A percentile compares a stretch with the other conserved stretches of the same genome.
These are phyloP conservation scores for Pelargonium cotyledonis DNA, from an alignment of 441 rosid species.

Conservation along the genomic window DNA sequence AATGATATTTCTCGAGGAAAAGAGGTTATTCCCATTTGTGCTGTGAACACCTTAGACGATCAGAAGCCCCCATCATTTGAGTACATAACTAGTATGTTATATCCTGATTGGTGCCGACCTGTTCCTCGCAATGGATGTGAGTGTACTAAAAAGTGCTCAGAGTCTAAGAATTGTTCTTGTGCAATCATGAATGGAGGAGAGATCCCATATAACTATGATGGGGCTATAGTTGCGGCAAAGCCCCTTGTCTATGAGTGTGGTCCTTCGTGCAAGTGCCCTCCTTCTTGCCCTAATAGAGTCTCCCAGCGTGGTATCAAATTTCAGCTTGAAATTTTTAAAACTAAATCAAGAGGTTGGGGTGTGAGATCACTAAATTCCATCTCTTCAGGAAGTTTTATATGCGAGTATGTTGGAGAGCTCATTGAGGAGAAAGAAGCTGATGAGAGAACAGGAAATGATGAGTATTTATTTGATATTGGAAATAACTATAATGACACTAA, in stretches of 20 bases:
- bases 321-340: constrained; percentile 79
- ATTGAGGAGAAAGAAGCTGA: constrained; percentile 80
- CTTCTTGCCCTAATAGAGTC: constrained; percentile 70
- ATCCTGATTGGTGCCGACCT: constrained; percentile 50
- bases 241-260: constrained; percentile 78
- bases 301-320: constrained; percentile 67
- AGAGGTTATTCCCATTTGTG: constrained; percentile 63
- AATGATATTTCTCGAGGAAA: constrained; percentile 63
- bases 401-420: constrained; percentile 82
- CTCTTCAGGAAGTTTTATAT: constrained; percentile 78
- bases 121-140: constrained; percentile 50
- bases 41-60: constrained; percentile 61
- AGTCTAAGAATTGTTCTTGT: constrained; percentile 47
- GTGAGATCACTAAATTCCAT: constrained; percentile 76
- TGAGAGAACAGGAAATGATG: constrained; percentile 56
- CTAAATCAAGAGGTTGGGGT: constrained; percentile 84
- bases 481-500: constrained; percentile 34
- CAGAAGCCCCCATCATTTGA: constrained; percentile 61
- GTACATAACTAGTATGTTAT: constrained; percentile 47
- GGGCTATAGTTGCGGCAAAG: constrained; percentile 63
- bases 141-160: constrained; percentile 53
- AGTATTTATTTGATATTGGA: constrained; percentile 83
- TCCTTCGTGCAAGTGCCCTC: constrained; percentile 67
- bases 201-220: constrained; percentile 70
- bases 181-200: constrained; percentile 61